These are phyloP conservation scores for Suaeda aralocaspica DNA, from an alignment of 148 eudicot species.

Conservation along the genomic window DNA sequence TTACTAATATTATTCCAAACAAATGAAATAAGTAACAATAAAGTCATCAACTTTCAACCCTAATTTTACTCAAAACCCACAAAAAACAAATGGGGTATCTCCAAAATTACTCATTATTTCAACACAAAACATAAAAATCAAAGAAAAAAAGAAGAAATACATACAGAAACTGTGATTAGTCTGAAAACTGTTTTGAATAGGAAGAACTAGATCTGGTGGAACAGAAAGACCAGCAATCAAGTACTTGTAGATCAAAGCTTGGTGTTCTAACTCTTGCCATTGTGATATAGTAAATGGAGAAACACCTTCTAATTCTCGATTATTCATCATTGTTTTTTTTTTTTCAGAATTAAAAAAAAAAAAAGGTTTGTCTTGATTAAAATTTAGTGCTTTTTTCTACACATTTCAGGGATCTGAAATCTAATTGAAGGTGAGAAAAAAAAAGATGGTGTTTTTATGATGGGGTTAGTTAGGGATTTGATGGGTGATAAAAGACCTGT, in stretches of 20 bases:
- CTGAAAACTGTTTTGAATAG: conserved; percentile 10
- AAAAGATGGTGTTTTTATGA: too few relatives aligned
- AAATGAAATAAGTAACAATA: not conserved
- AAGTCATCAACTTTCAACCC: not conserved
- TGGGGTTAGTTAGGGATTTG: too few relatives aligned
- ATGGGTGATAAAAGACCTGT: too few relatives aligned
- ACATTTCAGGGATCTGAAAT: too few relatives aligned
- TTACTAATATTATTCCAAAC: too few relatives aligned
- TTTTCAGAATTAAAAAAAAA: too few relatives aligned
- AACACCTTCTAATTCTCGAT: not conserved
- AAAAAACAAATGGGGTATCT: not conserved
- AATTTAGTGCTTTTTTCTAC: too few relatives aligned
- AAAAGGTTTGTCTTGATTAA: too few relatives aligned
- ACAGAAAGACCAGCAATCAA: conserved; percentile 19
- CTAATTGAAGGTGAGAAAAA: too few relatives aligned
- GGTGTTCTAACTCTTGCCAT: conserved; percentile 22
- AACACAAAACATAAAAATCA: too few relatives aligned
- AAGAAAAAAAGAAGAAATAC: not conserved
- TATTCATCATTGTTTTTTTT: not conserved
- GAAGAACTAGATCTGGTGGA: conserved; percentile 16
- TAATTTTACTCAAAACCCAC: not conserved
- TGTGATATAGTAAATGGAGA: conserved; percentile 19
- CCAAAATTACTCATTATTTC: not conserved
- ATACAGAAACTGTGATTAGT: not conserved
- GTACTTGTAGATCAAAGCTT: conserved; percentile 24